Evolutionary conservation across 192 early-diverging fungal species (phyloP).

Genomic region (Ramicandelaber brevisporus): DNA sequence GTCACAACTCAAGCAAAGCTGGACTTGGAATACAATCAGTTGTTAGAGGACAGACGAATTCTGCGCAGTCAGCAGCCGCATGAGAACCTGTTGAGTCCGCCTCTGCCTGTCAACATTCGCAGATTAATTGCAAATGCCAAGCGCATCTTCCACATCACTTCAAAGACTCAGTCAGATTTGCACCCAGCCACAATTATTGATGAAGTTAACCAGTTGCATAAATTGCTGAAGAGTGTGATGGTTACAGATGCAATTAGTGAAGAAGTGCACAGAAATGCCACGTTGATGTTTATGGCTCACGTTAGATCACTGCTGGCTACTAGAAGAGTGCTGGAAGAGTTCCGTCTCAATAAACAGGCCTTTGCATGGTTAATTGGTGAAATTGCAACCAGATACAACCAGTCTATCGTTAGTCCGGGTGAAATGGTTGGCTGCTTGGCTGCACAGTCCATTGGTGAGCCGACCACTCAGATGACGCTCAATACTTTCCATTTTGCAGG

Average conservation of each 20-base stretch:
- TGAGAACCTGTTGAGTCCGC: too few relatives aligned
- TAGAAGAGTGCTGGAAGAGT: constrained; percentile 72
- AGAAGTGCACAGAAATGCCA: constrained; percentile 83
- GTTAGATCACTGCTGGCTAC: constrained; percentile 57
- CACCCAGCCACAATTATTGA: constrained; percentile 60
- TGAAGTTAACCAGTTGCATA: constrained; percentile 37
- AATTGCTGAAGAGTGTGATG: constrained; percentile 53
- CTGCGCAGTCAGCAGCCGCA: constrained; percentile 59
- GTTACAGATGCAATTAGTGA: constrained; percentile 65
- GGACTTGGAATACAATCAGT: constrained; percentile 57
- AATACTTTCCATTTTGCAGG: constrained; percentile 99
- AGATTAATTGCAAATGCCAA: constrained; percentile 79
- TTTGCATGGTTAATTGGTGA: constrained; percentile 91
- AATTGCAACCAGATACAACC: constrained; percentile 74
- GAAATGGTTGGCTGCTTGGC: constrained; percentile 98
- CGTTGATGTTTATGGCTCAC: constrained; percentile 70
- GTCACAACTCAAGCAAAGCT: constrained; percentile 40
- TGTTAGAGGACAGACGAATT: constrained; percentile 44
- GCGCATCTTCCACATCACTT: constrained; percentile 66
- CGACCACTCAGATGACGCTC: constrained; percentile 97
- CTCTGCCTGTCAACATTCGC: constrained; percentile 74
- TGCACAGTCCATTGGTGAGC: constrained; percentile 97
- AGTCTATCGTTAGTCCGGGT: constrained; percentile 71
- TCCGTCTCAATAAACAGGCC: constrained; percentile 57
- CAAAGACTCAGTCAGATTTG: constrained; percentile 55